Evolutionary conservation across 2,329 filamentous ascomycete genomes (phyloP), one percentile per base, ranked within the genome.

Genomic region (Xylariaceae sp.): DNA sequence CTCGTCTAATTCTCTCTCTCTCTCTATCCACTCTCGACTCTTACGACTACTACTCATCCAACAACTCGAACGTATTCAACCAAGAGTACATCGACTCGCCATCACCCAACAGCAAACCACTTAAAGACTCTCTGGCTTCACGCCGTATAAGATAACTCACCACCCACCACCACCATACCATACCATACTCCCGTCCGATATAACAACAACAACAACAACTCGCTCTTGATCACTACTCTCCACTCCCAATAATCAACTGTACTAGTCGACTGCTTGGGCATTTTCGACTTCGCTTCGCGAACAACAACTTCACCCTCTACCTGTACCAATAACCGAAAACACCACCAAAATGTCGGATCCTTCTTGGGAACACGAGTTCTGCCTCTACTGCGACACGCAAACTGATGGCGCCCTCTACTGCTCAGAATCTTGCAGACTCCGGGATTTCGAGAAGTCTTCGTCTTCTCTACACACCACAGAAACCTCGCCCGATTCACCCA

Each of bases 311-410:
- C 39, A 30, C 23, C 4, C 23, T 55, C 18, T 51, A 58, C 60
- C 62, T 63, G 54, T 68, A 65, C 66, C 68, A 56, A 34, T 48
- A 49, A 49, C 52, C 53, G 60, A 53, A 42, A 39, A 49, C 54
- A 35, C 64, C 23, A 59, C 62, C 72, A 76, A 72, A 66, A 84
- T 83, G 80, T 78, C 81, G 73, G 81, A 84, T 67, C 75, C 79
- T 45, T 69, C 70, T 71, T 96, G 92, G 91, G 89, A 89, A 69
- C 90, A 89, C 75, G 88, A 95, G 76, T 96, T 91, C 83, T 97
- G 92, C 82, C 86, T 97, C 69, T 87, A 89, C 78, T 97, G 92
- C 80, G 92, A 97, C 78, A 88, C 88, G 77, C 90, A 95, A 77
- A 92, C 89, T 62, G 84, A 89, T 65, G 86, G 86, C 58, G 87